These are phyloP conservation scores for Candida pseudoglaebosa DNA, from an alignment of 805 yeast genomes.

Conservation along the genomic window DNA sequence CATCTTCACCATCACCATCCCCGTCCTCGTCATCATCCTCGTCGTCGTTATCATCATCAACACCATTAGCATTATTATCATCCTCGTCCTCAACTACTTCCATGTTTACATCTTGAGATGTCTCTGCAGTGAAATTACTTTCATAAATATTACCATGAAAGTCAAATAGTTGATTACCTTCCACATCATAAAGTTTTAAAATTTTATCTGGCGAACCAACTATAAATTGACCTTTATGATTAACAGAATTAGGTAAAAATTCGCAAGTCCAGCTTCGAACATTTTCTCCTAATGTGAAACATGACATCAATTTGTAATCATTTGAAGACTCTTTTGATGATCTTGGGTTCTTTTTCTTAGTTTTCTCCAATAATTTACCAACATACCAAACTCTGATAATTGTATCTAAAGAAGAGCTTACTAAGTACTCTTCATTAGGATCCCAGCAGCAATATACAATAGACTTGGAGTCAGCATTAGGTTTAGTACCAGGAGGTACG, in stretches of 20 bases:
- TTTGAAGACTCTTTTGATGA: constrained; percentile 18
- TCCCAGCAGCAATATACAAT: constrained; percentile 74
- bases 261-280: constrained; percentile 51
- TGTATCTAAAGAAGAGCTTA: constrained; percentile 72
- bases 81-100: constrained; percentile 11
- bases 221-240: constrained; percentile 46
- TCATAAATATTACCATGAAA: constrained; percentile 31
- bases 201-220: constrained; percentile 76
- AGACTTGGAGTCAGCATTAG: constrained; percentile 30
- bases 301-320: constrained; percentile 22
- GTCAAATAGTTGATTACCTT: constrained; percentile 40
- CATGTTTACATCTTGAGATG: constrained; percentile 9
- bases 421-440: constrained; percentile 59
- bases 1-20: not conserved
- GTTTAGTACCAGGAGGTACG: constrained; percentile 21
- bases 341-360: constrained; percentile 20
- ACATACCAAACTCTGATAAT: constrained; percentile 68
- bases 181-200: constrained; percentile 34
- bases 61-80: constrained; percentile 6
- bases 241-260: constrained; percentile 51
- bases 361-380: constrained; percentile 17
- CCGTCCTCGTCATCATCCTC: constrained; percentile 5
- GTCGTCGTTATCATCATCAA: constrained; percentile 10
- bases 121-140: constrained; percentile 12
- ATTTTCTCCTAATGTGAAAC: constrained; percentile 38